Evolutionary conservation across 441 rosid species (phyloP), one percentile per base, ranked within the genome.

Genomic region (Melastoma candidum): DNA sequence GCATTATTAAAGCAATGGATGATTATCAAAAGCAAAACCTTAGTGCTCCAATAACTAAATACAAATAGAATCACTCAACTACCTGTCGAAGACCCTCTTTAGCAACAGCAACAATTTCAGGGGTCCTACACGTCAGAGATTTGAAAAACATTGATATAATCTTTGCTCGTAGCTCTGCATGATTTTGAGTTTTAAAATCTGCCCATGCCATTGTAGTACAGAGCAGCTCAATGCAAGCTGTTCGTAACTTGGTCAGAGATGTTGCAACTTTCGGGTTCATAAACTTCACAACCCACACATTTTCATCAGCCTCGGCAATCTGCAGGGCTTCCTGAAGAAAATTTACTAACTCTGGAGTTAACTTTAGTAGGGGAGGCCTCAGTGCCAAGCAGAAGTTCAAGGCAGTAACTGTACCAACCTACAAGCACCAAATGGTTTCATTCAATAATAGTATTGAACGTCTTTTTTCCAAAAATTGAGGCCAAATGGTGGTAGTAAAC

Each of bases 61-160:
- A 12, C 17, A 8, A 22, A 17, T 17, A 17, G 73, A 70, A 63
- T 26, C 55, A 45, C 32, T 66, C 14, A 56, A 67, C 46, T 70
- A 94, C 99, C 99, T 94, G 97, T 64, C 97, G 77, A 50, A 94
- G 75, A 56, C 96, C 97, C 74, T 94, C 99, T 80, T 94, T 90
- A 36, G 99, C 95, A 75, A 90, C 99, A 49, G 82, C 85, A 66
- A 90, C 99, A 77, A 94, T 82, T 78, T 94, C 99, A 51, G 95
- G 89, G 8, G 92, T 89, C 45, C 84, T 77, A 67, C 96, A 85
- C 1, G 97, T 94, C 81, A 94, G 69, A 47, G 96, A 90, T 74
- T 90, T 94, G 78, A 94, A 94, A 75, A 94, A 94, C 97, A 94
- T 94, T 71, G 97, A 79, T 64, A 94, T 94, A 63, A 94, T 90